Conservation (phyloP, 2,329 filamentous ascomycete species). For the Botryosphaeria dothidea region DNA sequence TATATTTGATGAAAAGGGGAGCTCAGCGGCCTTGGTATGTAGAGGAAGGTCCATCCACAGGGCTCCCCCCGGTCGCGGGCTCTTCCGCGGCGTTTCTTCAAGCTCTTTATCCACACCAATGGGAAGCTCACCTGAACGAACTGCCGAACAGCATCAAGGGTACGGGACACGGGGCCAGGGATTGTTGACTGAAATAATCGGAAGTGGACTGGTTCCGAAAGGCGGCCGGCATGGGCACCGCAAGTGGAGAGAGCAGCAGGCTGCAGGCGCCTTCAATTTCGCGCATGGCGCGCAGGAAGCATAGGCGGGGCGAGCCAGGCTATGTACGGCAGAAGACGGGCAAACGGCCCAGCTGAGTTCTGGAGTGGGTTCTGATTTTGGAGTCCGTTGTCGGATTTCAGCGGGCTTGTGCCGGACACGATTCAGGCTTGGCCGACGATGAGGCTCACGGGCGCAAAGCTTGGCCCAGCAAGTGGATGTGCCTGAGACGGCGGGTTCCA, state of each 20-base stretch:
- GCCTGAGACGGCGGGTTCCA: background rate
- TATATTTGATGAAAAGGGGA: background rate
- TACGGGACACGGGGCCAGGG: background rate
- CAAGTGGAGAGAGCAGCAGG: background rate
- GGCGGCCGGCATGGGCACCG: background rate
- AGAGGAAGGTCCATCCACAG: background rate
- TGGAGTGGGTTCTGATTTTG: background rate
- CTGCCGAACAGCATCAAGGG: background rate
- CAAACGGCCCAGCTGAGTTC: background rate
- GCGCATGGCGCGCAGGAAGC: background rate
- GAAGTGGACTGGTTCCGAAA: background rate
- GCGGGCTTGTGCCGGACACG: background rate
- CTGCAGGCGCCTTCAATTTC: background rate
- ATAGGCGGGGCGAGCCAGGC: background rate
- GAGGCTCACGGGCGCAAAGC: slow-evolving; percentile 4
- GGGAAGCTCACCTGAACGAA: background rate
- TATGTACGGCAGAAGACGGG: background rate
- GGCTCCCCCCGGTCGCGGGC: background rate
- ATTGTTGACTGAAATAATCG: background rate
- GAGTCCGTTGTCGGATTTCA: background rate
- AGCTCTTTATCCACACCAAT: background rate
- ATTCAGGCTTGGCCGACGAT: background rate
- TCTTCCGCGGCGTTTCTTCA: background rate
- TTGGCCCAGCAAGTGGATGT: background rate
- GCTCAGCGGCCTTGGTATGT: too few species aligned